Conservation (phyloP, 768 basidiomycete species). For the Xerocomellus amylosporus region DNA sequence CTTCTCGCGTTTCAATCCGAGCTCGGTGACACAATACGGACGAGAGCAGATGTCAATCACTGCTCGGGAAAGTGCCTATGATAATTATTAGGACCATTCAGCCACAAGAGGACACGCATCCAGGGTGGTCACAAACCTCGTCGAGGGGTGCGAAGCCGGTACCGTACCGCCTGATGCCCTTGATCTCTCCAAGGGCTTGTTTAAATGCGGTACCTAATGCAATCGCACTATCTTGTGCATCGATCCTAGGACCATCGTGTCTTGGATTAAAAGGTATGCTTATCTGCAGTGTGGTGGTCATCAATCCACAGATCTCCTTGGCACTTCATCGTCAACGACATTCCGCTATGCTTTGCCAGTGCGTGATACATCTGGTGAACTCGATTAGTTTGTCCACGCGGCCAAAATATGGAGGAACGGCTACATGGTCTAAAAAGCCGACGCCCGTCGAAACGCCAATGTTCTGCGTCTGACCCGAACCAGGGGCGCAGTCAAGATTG, state of each 20-base stretch:
- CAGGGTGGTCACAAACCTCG: conserved; percentile 56
- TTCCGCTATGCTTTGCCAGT: conserved; percentile 93
- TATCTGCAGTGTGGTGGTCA: conserved; percentile 99
- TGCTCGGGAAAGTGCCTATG: conserved; percentile 87
- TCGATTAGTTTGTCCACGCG: background rate
- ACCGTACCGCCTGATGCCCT: conserved; percentile 92
- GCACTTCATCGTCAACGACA: conserved; percentile 88
- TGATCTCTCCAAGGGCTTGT: conserved; percentile 89
- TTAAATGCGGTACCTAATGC: conserved; percentile 91
- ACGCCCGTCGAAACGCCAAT: conserved; percentile 93
- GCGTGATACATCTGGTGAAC: conserved; percentile 89
- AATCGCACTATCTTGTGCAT: conserved; percentile 81
- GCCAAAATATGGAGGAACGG: background rate
- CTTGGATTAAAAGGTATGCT: conserved; percentile 39
- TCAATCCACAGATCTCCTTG: conserved; percentile 97
- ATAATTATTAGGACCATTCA: conserved; percentile 1
- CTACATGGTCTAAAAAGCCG: conserved; percentile 97
- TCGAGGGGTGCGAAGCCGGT: conserved; percentile 96
- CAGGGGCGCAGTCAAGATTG: conserved; percentile 76
- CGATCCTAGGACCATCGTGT: conserved; percentile 10
- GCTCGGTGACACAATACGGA: conserved; percentile 91
- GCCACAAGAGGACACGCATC: background rate
- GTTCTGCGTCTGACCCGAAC: conserved; percentile 56
- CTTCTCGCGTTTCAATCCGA: conserved; percentile 85
- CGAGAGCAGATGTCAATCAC: conserved; percentile 98